Evolutionary conservation across 306 rosid species (phyloP).

Genomic region (Sicyos baderoa): DNA sequence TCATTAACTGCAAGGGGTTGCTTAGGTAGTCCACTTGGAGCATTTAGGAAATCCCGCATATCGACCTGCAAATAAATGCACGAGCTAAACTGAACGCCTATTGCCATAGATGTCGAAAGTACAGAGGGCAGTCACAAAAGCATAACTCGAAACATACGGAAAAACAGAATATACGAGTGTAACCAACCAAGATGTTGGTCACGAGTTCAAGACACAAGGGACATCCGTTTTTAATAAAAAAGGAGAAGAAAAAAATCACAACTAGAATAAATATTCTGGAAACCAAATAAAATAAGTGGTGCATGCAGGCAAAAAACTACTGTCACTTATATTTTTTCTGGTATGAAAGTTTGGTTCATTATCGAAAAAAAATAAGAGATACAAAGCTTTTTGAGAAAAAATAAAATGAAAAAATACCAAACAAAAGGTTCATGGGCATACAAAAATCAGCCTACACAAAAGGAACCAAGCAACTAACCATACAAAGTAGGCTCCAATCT

Average conservation of each 20-base stretch:
- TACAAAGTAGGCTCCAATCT: background rate
- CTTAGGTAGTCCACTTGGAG: conserved; percentile 73
- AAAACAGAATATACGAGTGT: no score
- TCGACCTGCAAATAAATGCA: conserved; percentile 48
- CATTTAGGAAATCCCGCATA: conserved; percentile 97
- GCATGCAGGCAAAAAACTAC: background rate
- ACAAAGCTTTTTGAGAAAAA: background rate
- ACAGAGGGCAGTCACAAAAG: background rate
- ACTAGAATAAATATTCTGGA: background rate
- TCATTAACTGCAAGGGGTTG: conserved; percentile 50
- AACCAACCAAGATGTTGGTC: background rate
- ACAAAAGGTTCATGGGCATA: background rate
- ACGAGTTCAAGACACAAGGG: background rate
- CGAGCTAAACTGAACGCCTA: conserved; percentile 5
- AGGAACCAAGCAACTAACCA: background rate
- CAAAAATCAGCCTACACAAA: background rate
- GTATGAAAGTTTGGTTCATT: background rate
- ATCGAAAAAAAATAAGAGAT: background rate
- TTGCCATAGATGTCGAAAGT: background rate
- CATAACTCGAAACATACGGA: background rate
- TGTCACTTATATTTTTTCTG: background rate
- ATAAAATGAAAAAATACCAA: background rate
- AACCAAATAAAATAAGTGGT: background rate
- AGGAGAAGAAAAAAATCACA: background rate
- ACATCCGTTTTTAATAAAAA: background rate